Conservation (phyloP, 2,329 filamentous ascomycete species). For the Huntiella moniliformis region DNA sequence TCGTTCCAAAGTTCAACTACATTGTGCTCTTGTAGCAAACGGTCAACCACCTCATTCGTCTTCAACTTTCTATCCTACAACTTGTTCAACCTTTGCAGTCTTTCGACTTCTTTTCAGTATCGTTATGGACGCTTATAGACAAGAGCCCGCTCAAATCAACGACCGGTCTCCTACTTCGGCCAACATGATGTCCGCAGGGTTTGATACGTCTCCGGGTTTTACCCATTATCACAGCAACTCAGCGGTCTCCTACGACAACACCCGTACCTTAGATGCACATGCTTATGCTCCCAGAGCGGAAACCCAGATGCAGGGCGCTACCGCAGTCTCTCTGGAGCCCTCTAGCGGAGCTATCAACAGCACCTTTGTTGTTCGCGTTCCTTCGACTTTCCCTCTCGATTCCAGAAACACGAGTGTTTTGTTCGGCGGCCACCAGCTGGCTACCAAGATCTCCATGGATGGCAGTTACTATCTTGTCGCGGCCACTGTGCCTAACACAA, state of each 20-base stretch:
- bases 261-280: neutral
- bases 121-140: neutral
- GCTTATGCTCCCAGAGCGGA: neutral
- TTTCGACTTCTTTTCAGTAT: too few relatives aligned
- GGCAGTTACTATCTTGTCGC: constrained; percentile 42
- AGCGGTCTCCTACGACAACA: neutral
- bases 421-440: neutral
- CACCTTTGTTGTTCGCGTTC: constrained; percentile 54
- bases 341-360: constrained; percentile 48
- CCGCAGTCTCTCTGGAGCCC: constrained; percentile 29
- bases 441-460: neutral
- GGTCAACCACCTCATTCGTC: too few relatives aligned
- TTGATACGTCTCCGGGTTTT: neutral
- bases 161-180: neutral
- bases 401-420: neutral
- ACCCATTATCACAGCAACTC: neutral
- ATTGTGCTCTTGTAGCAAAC: too few relatives aligned
- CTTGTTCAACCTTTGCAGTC: too few relatives aligned
- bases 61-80: too few relatives aligned
- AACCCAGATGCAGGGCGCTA: neutral
- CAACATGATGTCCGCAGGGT: neutral
- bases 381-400: constrained; percentile 36
- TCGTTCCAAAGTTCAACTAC: too few relatives aligned
- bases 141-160: neutral
- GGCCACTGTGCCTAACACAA: constrained; percentile 46